A percentile compares a stretch with the other conserved stretches of the same genome.
phyloP scores from a whole-genome alignment of 768 basidiomycete species.

The Phanerodontia chrysosporium region DNA sequence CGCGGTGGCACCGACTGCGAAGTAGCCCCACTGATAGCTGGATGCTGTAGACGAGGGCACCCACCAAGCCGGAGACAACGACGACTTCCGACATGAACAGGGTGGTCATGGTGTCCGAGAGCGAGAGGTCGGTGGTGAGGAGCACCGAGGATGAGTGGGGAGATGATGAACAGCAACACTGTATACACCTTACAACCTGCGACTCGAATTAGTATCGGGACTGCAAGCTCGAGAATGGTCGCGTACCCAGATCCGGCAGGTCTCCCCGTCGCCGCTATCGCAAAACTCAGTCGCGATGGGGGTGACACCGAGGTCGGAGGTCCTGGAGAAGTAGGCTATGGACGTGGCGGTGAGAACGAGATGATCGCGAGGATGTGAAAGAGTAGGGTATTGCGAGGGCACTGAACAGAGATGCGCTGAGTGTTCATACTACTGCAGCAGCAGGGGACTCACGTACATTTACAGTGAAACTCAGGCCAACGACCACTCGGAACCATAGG shows the following conservation, averaged over 20 bases:
- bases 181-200: conserved; percentile 45
- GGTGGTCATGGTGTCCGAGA: conserved; percentile 41
- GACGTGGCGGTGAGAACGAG: conserved; percentile 40
- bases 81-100: conserved; percentile 43
- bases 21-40: conserved; percentile 54
- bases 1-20: conserved; percentile 40
- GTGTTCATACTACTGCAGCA: neutral
- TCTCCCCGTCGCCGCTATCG: conserved; percentile 21
- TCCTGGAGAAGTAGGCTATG: conserved; percentile 50
- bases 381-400: conserved; percentile 37
- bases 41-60: conserved; percentile 40
- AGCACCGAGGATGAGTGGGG: conserved; percentile 42
- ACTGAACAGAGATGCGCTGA: conserved; percentile 16
- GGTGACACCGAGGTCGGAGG: conserved; percentile 48
- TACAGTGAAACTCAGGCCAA: conserved; percentile 35
- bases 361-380: conserved; percentile 47
- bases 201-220: neutral
- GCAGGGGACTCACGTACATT: no score
- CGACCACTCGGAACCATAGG: conserved; percentile 36
- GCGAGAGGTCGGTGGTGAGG: conserved; percentile 40
- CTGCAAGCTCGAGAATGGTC: neutral
- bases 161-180: conserved; percentile 50
- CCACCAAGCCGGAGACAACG: conserved; percentile 41
- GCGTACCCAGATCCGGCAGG: conserved; percentile 42
- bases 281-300: conserved; percentile 40